These are phyloP conservation scores for Aspergillus arachidicola DNA, from an alignment of 2,329 filamentous ascomycete genomes.

Conservation along the genomic window DNA sequence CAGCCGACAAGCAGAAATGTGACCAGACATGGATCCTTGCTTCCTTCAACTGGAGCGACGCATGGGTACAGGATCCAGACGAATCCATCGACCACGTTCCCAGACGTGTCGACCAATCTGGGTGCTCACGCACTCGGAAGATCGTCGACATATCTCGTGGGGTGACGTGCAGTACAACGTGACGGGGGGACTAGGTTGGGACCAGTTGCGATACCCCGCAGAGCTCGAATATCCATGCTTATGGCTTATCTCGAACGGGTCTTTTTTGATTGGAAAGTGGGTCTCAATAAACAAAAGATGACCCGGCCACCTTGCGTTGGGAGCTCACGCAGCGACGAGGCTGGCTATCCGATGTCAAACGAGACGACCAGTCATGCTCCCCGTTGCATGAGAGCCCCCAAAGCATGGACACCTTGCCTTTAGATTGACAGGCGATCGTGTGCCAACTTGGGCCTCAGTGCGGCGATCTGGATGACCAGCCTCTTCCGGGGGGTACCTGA, in stretches of 20 bases:
- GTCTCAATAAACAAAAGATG: neutral
- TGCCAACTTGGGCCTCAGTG: neutral
- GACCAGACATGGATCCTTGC: neutral
- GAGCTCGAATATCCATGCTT: neutral
- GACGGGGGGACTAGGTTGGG: neutral
- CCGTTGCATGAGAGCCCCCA: neutral
- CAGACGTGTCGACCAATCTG: neutral
- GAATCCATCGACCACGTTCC: neutral
- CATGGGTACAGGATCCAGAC: neutral
- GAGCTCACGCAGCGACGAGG: neutral
- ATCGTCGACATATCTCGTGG: neutral
- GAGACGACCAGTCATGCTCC: neutral
- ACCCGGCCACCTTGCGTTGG: neutral
- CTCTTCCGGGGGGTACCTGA: neutral
- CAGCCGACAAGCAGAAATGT: neutral
- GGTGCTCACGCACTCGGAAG: neutral
- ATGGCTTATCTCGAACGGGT: neutral
- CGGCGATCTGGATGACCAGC: neutral
- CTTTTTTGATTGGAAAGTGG: neutral
- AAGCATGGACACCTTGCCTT: neutral
- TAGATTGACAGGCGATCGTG: neutral
- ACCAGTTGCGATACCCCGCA: slow-evolving; percentile 1
- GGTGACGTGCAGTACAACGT: neutral
- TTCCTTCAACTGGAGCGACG: neutral
- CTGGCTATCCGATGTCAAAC: neutral